Evolutionary conservation across 1,284 basidiomycete genomes (phyloP).

Genomic region (Puccinia polysora): DNA sequence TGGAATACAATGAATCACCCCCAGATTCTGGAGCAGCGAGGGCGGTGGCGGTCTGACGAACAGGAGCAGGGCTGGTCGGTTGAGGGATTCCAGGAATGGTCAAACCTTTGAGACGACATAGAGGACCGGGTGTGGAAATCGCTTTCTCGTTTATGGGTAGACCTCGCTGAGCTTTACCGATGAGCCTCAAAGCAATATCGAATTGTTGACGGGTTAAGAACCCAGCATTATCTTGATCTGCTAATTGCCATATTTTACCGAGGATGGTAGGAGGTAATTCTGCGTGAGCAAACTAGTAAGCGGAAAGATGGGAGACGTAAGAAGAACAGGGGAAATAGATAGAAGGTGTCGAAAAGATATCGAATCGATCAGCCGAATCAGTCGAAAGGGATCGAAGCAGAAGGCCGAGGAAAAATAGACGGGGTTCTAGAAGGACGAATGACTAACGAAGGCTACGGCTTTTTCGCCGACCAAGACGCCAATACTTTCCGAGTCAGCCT

Average conservation of each 20-base stretch:
- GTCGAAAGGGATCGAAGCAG: neutral
- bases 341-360: slow-evolving; percentile 9
- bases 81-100: slow-evolving; percentile 54
- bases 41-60: slow-evolving; percentile 58
- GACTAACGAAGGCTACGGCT: slow-evolving; percentile 51
- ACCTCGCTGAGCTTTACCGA: slow-evolving; percentile 87
- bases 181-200: slow-evolving; percentile 77
- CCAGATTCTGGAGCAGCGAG: slow-evolving; percentile 59
- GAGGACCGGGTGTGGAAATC: slow-evolving; percentile 61
- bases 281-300: slow-evolving; percentile 31
- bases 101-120: slow-evolving; percentile 73
- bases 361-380: slow-evolving; percentile 1
- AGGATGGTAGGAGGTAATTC: slow-evolving; percentile 55
- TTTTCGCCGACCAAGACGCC: slow-evolving; percentile 51
- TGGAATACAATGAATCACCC: slow-evolving; percentile 58
- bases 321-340: slow-evolving; percentile 62
- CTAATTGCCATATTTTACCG: slow-evolving; percentile 87
- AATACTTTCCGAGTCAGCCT: slow-evolving; percentile 49
- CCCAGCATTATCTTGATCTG: slow-evolving; percentile 88
- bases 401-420: no score
- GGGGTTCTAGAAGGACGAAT: neutral
- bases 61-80: slow-evolving; percentile 49
- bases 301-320: neutral
- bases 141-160: slow-evolving; percentile 62
- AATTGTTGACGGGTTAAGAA: slow-evolving; percentile 81